phyloP scores from a whole-genome alignment of 2,329 filamentous ascomycete species.

The Aspergillus sp. region DNA sequence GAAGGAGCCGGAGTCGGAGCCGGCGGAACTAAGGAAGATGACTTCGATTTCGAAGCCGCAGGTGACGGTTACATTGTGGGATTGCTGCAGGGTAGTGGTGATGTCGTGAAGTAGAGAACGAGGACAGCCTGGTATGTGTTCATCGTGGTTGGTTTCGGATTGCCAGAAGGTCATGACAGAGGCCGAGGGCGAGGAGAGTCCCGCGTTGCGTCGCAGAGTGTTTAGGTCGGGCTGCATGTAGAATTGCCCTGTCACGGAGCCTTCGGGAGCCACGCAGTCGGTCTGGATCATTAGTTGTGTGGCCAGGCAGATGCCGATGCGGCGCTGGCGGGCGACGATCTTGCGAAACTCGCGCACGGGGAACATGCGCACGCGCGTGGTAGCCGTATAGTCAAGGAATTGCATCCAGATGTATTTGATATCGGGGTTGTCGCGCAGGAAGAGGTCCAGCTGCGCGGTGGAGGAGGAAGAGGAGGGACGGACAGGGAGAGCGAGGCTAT shows the following conservation, averaged over 20 bases:
- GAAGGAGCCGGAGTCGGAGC: slow-evolving; percentile 12
- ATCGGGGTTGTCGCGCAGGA: slow-evolving; percentile 51
- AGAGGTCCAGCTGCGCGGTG: slow-evolving; percentile 39
- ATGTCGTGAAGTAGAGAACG: slow-evolving; percentile 61
- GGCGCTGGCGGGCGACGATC: slow-evolving; percentile 46
- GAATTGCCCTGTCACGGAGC: slow-evolving; percentile 63
- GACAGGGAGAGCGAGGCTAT: slow-evolving; percentile 5
- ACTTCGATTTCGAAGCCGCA: slow-evolving; percentile 83
- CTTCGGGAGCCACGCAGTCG: slow-evolving; percentile 56
- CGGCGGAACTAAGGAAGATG: slow-evolving; percentile 56
- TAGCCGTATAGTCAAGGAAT: slow-evolving; percentile 77
- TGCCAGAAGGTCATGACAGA: slow-evolving; percentile 68
- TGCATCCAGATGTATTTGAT: slow-evolving; percentile 70
- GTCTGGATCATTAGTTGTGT: slow-evolving; percentile 67
- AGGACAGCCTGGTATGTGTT: slow-evolving; percentile 60
- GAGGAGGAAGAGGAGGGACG: background rate
- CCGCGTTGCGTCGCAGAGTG: slow-evolving; percentile 60
- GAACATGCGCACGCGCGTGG: slow-evolving; percentile 64
- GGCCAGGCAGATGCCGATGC: slow-evolving; percentile 64
- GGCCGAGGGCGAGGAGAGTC: slow-evolving; percentile 56
- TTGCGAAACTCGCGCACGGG: slow-evolving; percentile 60
- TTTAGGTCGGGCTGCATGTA: slow-evolving; percentile 65
- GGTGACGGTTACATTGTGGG: slow-evolving; percentile 58
- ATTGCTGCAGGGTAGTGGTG: slow-evolving; percentile 53
- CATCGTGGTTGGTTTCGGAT: slow-evolving; percentile 50